Percentiles rank a stretch among this genome's conserved stretches.
These are phyloP conservation scores for Monosporascus sp. DNA, from an alignment of 2,329 filamentous ascomycete genomes.

Conservation along the genomic window DNA sequence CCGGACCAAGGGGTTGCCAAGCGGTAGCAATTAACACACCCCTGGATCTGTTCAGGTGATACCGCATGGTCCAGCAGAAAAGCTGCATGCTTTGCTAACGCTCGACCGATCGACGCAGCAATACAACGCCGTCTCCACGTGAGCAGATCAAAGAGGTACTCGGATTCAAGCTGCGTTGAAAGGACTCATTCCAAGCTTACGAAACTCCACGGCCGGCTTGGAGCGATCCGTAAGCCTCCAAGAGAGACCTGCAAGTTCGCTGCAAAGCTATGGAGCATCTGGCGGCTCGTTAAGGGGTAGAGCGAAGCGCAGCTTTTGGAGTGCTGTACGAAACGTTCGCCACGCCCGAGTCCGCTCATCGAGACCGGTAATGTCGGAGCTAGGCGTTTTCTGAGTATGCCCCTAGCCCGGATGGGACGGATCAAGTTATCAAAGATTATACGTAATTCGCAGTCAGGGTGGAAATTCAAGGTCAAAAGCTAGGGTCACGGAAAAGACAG, in stretches of 20 bases:
- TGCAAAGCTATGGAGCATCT: conserved; percentile 31
- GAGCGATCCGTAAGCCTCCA: conserved; percentile 23
- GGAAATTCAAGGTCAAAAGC: conserved; percentile 40
- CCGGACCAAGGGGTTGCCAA: background rate
- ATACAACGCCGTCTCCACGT: conserved; percentile 8
- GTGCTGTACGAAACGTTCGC: conserved; percentile 28
- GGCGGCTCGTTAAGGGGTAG: conserved; percentile 24
- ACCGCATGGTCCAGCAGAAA: conserved; percentile 3
- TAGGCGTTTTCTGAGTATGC: conserved; percentile 35
- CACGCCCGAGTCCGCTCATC: conserved; percentile 23
- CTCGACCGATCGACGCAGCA: conserved; percentile 7
- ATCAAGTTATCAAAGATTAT: conserved; percentile 20
- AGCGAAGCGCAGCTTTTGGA: conserved; percentile 25
- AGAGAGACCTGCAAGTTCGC: conserved; percentile 28
- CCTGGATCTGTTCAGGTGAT: conserved; percentile 10
- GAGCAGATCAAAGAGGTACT: conserved; percentile 5
- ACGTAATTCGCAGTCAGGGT: conserved; percentile 29
- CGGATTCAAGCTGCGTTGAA: conserved; percentile 8
- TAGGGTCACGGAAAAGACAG: conserved; percentile 36
- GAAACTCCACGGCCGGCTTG: conserved; percentile 32
- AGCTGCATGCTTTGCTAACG: conserved; percentile 4
- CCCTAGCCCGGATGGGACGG: conserved; percentile 23
- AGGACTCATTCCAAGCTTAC: conserved; percentile 11
- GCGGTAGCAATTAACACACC: conserved; percentile 4
- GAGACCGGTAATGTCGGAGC: conserved; percentile 34